These are phyloP conservation scores for Tolypocladium tropicale DNA, from an alignment of 2,329 filamentous ascomycete genomes.

Conservation along the genomic window DNA sequence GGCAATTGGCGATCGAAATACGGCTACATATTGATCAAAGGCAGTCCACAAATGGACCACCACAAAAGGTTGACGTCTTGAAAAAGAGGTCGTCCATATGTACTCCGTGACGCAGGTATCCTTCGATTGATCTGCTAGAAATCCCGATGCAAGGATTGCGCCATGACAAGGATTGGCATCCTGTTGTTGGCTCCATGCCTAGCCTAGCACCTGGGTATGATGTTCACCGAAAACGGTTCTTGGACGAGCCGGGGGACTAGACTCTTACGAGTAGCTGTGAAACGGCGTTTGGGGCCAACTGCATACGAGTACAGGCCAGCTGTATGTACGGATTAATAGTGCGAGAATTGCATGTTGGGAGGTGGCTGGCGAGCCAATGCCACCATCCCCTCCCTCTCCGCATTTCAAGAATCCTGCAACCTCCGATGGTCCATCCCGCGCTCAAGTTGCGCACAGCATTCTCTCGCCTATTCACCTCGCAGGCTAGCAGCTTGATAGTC, in stretches of 20 bases:
- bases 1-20: no score
- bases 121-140: background rate
- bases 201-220: no score
- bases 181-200: background rate
- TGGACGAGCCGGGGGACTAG: background rate
- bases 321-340: no score
- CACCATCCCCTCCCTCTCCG: background rate
- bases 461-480: background rate
- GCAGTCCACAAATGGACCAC: background rate
- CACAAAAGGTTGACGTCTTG: no score
- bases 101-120: background rate
- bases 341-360: background rate
- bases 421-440: background rate
- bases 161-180: background rate
- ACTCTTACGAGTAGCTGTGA: background rate
- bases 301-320: background rate
- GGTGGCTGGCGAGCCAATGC: background rate
- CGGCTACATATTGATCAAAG: no score
- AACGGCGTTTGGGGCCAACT: background rate
- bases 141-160: background rate
- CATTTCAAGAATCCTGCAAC: background rate
- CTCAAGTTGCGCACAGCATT: background rate
- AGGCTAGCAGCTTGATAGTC: background rate
- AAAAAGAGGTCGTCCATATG: background rate
- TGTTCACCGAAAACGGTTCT: no score